Base-by-base conservation (phyloP, 768 basidiomycete species). In the Melanogaster broomeanus region DNA sequence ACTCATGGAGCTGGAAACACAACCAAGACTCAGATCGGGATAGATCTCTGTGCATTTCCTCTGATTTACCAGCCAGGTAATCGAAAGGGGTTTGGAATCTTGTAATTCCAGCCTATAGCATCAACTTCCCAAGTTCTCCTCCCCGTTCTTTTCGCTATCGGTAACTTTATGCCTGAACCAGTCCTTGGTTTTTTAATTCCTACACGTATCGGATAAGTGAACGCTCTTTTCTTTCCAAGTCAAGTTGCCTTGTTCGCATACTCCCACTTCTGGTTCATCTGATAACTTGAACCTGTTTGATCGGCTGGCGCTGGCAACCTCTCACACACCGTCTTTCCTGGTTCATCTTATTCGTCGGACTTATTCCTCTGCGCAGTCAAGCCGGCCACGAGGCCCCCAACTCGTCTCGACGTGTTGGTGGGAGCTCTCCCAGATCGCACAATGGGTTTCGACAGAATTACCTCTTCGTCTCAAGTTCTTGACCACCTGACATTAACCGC, bases 61-160 rank as follows among this genome's bases (percentile, higher is more conserved):
- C 56, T 63, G 51, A 65, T 62, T 62, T 63, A 60, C 61, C 62
- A n/a, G 61, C 55, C 41, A 49, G 53, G 52, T 57, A 63, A 59
- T 59, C 53, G 35, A 52, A 41, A 54, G 51, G 25, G n/a, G 15
- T 43, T 21, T 42, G 41, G 27, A 43, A 33, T 31, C 27, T 45
- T 58, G 48, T 50, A 48, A 58, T 42, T 31, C 60, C 49, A 30
- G 34, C 42, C 49, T 47, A 55, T 60, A 19, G 37, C 51, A 55
- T 58, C 59, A 58, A 55, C 53, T 48, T 63, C 58, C 48, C 61
- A 52, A 51, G 39, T 62, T 65, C 63, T 46, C 49, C 60, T 50
- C 61, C n/a, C 52, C 57, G 57, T 59, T 60, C 59, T 55, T 63
- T 40, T 63, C 51, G 45, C 50, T 25, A 27, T 61, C 62, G 61